Evolutionary conservation across 768 basidiomycete species (phyloP).

Genomic region (Suillus occidentalis): DNA sequence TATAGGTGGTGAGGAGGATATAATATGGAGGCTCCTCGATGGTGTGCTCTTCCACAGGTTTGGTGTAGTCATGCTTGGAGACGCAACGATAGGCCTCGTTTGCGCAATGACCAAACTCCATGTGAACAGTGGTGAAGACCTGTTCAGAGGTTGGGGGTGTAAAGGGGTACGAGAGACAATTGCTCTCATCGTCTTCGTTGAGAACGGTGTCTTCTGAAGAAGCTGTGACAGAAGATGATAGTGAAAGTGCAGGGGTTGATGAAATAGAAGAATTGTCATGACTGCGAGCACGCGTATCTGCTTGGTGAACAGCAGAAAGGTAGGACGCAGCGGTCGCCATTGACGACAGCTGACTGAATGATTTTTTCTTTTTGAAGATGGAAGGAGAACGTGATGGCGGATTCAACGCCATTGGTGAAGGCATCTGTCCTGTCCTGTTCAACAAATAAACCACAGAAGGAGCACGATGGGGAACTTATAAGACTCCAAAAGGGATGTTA

Average conservation of each 20-base stretch:
- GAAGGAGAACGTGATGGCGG: slow-evolving; percentile 51
- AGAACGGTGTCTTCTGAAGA: slow-evolving; percentile 70
- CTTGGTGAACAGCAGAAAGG: slow-evolving; percentile 59
- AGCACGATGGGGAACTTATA: slow-evolving; percentile 11
- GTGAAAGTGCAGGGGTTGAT: slow-evolving; percentile 71
- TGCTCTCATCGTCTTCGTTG: slow-evolving; percentile 53
- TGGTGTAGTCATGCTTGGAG: slow-evolving; percentile 53
- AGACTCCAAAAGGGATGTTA: background rate
- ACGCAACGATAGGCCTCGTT: slow-evolving; percentile 72
- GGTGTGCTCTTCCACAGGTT: slow-evolving; percentile 50
- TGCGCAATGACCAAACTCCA: slow-evolving; percentile 91
- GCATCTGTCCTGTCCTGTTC: slow-evolving; percentile 27
- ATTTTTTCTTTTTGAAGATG: slow-evolving; percentile 62
- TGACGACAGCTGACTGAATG: slow-evolving; percentile 34
- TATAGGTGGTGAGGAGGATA: slow-evolving; percentile 87
- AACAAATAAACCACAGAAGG: slow-evolving; percentile 12
- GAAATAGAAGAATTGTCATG: slow-evolving; percentile 46
- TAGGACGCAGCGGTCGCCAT: slow-evolving; percentile 58
- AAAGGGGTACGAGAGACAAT: slow-evolving; percentile 60
- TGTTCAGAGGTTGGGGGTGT: slow-evolving; percentile 79
- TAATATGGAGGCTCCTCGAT: slow-evolving; percentile 92
- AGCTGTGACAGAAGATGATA: slow-evolving; percentile 70
- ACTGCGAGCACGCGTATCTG: slow-evolving; percentile 56
- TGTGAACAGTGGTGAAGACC: slow-evolving; percentile 75
- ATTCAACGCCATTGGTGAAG: slow-evolving; percentile 67